Base-by-base conservation (phyloP, 768 basidiomycete species). In the Strobilomyces confusus region DNA sequence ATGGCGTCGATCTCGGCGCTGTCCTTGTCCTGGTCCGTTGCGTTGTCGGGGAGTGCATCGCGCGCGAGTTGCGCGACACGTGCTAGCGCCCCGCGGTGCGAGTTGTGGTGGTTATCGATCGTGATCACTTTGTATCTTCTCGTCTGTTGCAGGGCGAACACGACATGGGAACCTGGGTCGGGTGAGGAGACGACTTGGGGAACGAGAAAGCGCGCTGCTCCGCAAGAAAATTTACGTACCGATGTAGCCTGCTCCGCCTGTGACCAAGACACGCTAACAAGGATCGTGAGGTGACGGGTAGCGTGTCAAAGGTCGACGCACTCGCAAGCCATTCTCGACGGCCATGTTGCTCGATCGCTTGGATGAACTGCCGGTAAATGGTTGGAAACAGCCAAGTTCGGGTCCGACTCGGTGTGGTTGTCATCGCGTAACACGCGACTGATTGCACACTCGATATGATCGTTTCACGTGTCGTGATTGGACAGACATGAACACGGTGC, bases 41-140 rank as follows among this genome's bases (percentile, higher is more conserved):
- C 75, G 58, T 83, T 74, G 52, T 74, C 63, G 13, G 87, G 83
- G 15, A 98, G 78, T 60, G 85, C 84, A 43, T 80, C 81, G 57
- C 78, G 79, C 4, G 94, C 92, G 51, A 98, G 80, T 70, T 90
- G 80, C 15, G 86, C 80, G 43, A 95, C 87, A 56, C 89, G 84
- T 48, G 76, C 72, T 44, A 97, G 78, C 3, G 92, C 82, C 20
- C 76, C 75, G 2, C 89, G 83, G 59, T 83, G 82, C 3, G 97
- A 94, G 69, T 99, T 99, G 72, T 93, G 85, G 75, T 88, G 77
- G 76, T 98, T 98, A 76, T 99, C 97, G 62, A 98, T 80, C 22
- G 94, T 88, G 58, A 98, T 83, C 62, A 98, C 92, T 68, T 89
- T 90, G 80, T 89, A 99, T 57, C 84, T 77, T 54, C 92, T 83